A percentile compares a stretch with the other conserved stretches of the same genome.
phyloP scores from a whole-genome alignment of 2,329 filamentous ascomycete species.

The Neofusicoccum umdonicola region DNA sequence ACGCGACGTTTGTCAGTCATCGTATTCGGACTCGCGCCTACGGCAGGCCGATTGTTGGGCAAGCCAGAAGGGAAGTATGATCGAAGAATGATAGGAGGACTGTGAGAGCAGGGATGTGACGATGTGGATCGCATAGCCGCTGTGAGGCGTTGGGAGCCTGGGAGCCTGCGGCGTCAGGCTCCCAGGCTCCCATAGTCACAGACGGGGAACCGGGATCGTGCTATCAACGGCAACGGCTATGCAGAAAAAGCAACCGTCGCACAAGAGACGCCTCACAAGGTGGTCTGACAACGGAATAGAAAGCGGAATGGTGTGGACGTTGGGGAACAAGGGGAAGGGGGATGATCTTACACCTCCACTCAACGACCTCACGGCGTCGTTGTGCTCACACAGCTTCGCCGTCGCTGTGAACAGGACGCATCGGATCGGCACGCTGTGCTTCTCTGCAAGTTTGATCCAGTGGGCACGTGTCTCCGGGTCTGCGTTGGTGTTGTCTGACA shows the following conservation, averaged over 20 bases:
- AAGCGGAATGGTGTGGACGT: not conserved
- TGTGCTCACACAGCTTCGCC: slow-evolving; percentile 73
- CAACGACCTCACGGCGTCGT: slow-evolving; percentile 77
- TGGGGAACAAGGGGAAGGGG: slow-evolving; percentile 10
- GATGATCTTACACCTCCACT: slow-evolving; percentile 36
- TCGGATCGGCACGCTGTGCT: slow-evolving; percentile 70
- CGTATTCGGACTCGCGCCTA: not conserved
- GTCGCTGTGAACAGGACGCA: slow-evolving; percentile 82
- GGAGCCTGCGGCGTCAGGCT: not conserved
- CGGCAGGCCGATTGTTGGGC: not conserved
- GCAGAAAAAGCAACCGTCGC: not conserved
- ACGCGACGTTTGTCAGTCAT: not conserved
- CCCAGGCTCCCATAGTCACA: slow-evolving; percentile 30
- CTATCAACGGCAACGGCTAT: not conserved
- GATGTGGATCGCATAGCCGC: not conserved
- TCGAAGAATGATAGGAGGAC: not conserved
- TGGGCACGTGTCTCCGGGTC: slow-evolving; percentile 72
- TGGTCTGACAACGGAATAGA: slow-evolving; percentile 13
- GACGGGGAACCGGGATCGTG: not conserved
- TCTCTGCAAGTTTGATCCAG: slow-evolving; percentile 74
- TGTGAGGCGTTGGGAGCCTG: not conserved
- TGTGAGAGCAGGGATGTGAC: not conserved
- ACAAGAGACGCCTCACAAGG: not conserved
- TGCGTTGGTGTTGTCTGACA: slow-evolving; percentile 92
- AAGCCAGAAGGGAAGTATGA: not conserved